phyloP scores from a whole-genome alignment of 2,329 filamentous ascomycete species.

The Claviceps cyperi region DNA sequence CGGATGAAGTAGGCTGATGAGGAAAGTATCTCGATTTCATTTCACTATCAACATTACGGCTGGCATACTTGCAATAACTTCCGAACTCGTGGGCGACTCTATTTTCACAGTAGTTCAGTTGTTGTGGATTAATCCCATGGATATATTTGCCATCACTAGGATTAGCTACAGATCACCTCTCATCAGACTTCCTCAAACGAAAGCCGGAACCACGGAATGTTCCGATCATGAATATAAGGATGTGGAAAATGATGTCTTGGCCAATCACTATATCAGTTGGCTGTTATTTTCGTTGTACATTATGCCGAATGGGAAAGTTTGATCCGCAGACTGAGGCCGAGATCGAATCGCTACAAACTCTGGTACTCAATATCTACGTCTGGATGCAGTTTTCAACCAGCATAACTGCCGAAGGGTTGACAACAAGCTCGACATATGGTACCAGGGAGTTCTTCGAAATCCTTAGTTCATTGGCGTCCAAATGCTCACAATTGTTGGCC shows the following conservation, averaged over 20 bases:
- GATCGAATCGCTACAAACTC: constrained; percentile 34
- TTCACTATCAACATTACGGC: constrained; percentile 58
- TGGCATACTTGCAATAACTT: constrained; percentile 48
- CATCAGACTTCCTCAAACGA: constrained; percentile 39
- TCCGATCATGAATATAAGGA: constrained; percentile 56
- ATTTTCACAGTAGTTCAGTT: constrained; percentile 50
- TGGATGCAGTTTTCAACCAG: constrained; percentile 89
- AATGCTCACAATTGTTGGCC: constrained; percentile 51
- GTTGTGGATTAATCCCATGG: constrained; percentile 56
- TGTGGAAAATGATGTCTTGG: constrained; percentile 90
- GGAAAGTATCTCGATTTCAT: constrained; percentile 30
- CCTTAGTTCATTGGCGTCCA: constrained; percentile 63
- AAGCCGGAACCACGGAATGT: constrained; percentile 63
- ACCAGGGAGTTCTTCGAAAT: constrained; percentile 61
- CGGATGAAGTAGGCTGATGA: neutral
- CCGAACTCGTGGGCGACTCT: constrained; percentile 39
- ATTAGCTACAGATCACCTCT: constrained; percentile 46
- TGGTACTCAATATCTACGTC: constrained; percentile 76
- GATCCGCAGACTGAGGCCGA: constrained; percentile 29
- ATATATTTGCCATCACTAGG: constrained; percentile 53
- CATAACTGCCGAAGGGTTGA: constrained; percentile 68
- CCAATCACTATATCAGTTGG: constrained; percentile 63
- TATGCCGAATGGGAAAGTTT: constrained; percentile 44
- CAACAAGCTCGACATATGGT: constrained; percentile 65
- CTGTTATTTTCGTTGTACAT: constrained; percentile 41